Base-by-base conservation (phyloP, 2,329 filamentous ascomycete species). In the Venturia carpophila region DNA sequence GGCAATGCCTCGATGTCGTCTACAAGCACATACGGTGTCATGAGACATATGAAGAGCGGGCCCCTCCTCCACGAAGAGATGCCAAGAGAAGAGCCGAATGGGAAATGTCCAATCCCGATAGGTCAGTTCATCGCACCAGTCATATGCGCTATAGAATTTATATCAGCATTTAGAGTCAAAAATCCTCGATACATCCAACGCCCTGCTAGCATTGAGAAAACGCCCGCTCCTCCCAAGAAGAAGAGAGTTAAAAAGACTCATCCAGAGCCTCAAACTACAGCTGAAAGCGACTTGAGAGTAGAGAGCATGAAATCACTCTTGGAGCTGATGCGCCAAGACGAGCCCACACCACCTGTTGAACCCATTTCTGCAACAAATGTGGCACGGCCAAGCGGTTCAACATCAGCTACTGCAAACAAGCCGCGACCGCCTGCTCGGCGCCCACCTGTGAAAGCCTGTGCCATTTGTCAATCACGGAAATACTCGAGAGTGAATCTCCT, bases 21-120 rank as follows among this genome's bases (percentile, higher is more conserved):
- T 81, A 81, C 69, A 75, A 76, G 67, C 79, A 81, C 65, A 71
- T 77, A 17, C 77, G 78, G 17, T 71, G 79, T 6, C 79, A 80
- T 69, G 75, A 78, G 68, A 79, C 77, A 21, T 77, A 79, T 62
- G 78, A 78, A 58, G 77, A 78, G 67, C 72, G 78, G 27, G 77
- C 76, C 30, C 74, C 75, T 1, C 73, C 74, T 13, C 73, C 76
- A 15, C 73, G 77, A 19, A 75, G 74, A 62, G 74, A 76, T 67
- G 75, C 75, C n/a, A 75, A 75, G 68, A 68, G 75, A 39, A 70
- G 75, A 61, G 73, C 73, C 66, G 72, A 68, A 58, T 68, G 75
- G 24, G 73, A 76, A 64, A 71, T 71, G 64, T 69, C 72, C 17
- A 71, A 77, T 47, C 74, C 75, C 2, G 74, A 74, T 11, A 71